Conservation (phyloP, 768 basidiomycete genomes). For the Scleroderma bovista region DNA sequence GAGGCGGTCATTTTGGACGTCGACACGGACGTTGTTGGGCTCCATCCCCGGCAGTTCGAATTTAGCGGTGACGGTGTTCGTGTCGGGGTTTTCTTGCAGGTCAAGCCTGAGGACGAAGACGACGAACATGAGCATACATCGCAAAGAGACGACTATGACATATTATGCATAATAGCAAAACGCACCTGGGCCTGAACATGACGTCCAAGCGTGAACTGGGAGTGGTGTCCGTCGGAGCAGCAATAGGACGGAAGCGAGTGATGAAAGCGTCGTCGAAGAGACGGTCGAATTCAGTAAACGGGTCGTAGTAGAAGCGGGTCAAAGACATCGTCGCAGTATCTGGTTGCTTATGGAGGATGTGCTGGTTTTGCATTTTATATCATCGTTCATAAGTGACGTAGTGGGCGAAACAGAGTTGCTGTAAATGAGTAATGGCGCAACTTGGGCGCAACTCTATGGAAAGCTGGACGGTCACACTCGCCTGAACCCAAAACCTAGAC, state of each 20-base stretch:
- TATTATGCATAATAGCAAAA: background rate
- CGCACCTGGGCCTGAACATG: slow-evolving; percentile 29
- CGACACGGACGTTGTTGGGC: slow-evolving; percentile 47
- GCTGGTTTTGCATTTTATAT: background rate
- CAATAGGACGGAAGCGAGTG: slow-evolving; percentile 18
- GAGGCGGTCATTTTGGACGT: slow-evolving; percentile 45
- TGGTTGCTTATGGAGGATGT: background rate
- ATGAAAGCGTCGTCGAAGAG: slow-evolving; percentile 37
- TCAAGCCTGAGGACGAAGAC: slow-evolving; percentile 49
- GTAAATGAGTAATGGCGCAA: too few relatives aligned
- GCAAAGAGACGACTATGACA: background rate
- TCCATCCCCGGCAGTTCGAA: slow-evolving; percentile 56
- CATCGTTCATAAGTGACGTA: slow-evolving; percentile 1
- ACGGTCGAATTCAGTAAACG: slow-evolving; percentile 39
- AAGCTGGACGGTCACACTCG: too few relatives aligned
- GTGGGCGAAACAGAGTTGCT: too few relatives aligned
- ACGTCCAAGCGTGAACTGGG: background rate
- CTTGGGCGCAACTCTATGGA: too few relatives aligned
- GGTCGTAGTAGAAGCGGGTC: slow-evolving; percentile 30
- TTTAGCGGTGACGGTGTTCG: slow-evolving; percentile 45
- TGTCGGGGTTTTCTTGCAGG: slow-evolving; percentile 43
- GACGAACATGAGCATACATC: background rate
- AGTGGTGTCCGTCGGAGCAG: slow-evolving; percentile 4
- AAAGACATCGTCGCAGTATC: slow-evolving; percentile 17
- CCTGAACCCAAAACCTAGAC: too few relatives aligned